Evolutionary conservation across 1,139 yeast genomes (phyloP), one percentile per base, ranked within the genome.

Genomic region (Groenewaldozyma sp.): DNA sequence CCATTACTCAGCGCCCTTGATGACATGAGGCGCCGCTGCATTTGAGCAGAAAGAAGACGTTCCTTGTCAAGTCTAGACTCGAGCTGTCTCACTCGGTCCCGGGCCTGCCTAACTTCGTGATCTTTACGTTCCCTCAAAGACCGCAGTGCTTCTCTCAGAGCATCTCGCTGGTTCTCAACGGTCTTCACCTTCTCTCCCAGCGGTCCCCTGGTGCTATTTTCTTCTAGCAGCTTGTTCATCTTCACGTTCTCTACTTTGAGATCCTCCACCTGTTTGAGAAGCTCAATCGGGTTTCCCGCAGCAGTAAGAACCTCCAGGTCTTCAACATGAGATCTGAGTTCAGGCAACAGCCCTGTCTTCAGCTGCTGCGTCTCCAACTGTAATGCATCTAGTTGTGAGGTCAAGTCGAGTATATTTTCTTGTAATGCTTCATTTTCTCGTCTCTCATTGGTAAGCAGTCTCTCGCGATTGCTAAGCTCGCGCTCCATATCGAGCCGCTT

Each of bases 91-190:
- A 62, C 53, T 18, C 62, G 54, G 16, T 54, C 59, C 1, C 50
- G 46, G 19, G 56, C 42, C 34, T 55, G 54, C n/a, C 54, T 42
- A 36, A 60, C 56, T 38, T 62, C 65, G 24, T 61, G 61, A 42
- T 62, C 65, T 38, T 62, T 62, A 28, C 64, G 55, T 40, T 61
- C 64, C 10, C 64, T 50, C 38, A 62, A 45, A 1, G 65, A 55
- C 16, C 66, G 51, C 28, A 62, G 44, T 1, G 67, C 63, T 31
- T 64, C 67, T 45, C 56, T 68, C 59, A 53, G 67, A 46, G 58
- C 76, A 62, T 42, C 63, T 50, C 58, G 68, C 54, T 44, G 79
- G 59, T 55, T 52, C 38, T 61, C 65, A 27, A 62, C 56, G 1
- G 56, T 51, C 41, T 52, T 53, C 44, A 62, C 51, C 42, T 62